Conservation (phyloP, 441 rosid species). For the Arabidopsis lyrata region DNA sequence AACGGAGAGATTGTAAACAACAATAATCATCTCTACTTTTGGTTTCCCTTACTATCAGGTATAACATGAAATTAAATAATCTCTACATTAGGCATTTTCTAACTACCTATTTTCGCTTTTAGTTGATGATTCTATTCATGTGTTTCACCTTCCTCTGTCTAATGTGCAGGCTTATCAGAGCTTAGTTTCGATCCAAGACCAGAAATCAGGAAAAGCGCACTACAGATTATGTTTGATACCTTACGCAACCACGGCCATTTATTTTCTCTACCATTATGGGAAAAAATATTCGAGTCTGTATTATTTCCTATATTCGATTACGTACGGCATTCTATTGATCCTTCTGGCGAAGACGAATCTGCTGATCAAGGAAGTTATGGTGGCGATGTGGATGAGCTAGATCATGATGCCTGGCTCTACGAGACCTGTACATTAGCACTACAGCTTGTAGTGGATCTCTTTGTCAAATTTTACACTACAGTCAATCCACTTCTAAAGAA, state of each 20-base stretch:
- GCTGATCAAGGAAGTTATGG: slow-evolving; percentile 68
- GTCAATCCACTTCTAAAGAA: slow-evolving; percentile 95
- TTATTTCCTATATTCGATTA: slow-evolving; percentile 99
- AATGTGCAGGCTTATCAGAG: slow-evolving; percentile 90
- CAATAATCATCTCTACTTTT: slow-evolving; percentile 87
- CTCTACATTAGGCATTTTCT: slow-evolving; percentile 20
- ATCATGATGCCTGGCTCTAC: slow-evolving; percentile 99
- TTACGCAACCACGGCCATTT: slow-evolving; percentile 98
- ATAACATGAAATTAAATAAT: slow-evolving; percentile 29
- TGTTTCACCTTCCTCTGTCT: slow-evolving; percentile 27
- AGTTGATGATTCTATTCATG: slow-evolving; percentile 22
- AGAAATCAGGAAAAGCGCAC: slow-evolving; percentile 97
- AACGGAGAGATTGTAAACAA: slow-evolving; percentile 73
- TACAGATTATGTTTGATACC: slow-evolving; percentile 92
- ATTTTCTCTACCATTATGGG: slow-evolving; percentile 93
- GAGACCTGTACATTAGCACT: slow-evolving; percentile 99
- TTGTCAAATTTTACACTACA: slow-evolving; percentile 91
- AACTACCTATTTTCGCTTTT: slow-evolving; percentile 9
- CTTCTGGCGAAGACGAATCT: slow-evolving; percentile 74
- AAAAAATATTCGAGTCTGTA: slow-evolving; percentile 91
- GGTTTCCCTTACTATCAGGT: slow-evolving; percentile 99
- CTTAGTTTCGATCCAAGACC: slow-evolving; percentile 99
- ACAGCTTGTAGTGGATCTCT: slow-evolving; percentile 98
- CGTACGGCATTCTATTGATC: slow-evolving; percentile 99
- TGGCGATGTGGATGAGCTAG: slow-evolving; percentile 72